Percentiles rank a stretch among this genome's conserved stretches.
phyloP scores from a whole-genome alignment of 352 stramenopile species.

The Phytopythium helicoides region DNA sequence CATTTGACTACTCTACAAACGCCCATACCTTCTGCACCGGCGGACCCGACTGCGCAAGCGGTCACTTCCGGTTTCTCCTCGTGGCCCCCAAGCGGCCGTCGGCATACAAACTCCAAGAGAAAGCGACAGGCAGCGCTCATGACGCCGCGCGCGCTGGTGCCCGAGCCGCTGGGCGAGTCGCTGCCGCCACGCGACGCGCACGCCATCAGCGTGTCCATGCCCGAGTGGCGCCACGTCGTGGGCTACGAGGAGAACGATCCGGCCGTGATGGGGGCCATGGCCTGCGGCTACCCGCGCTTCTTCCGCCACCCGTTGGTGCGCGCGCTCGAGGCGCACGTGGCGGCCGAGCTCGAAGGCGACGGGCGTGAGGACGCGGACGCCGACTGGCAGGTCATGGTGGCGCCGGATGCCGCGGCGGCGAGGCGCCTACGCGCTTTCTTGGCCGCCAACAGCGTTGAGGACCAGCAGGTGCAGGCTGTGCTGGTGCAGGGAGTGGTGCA shows the following conservation, averaged over 20 bases:
- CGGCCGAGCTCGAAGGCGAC: slow-evolving; percentile 16
- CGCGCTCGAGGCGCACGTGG: slow-evolving; percentile 45
- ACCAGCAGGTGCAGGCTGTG: slow-evolving; percentile 29
- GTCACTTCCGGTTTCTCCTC: too few relatives aligned
- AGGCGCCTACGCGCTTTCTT: slow-evolving; percentile 73
- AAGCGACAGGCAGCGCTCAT: too few relatives aligned
- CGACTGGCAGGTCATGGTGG: slow-evolving; percentile 35
- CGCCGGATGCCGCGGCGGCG: slow-evolving; percentile 60
- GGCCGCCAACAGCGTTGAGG: slow-evolving; percentile 24
- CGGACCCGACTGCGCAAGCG: too few relatives aligned
- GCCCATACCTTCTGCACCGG: too few relatives aligned
- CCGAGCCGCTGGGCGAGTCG: slow-evolving; percentile 63
- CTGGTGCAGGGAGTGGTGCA: slow-evolving; percentile 47
- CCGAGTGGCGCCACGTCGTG: slow-evolving; percentile 81
- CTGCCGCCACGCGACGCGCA: slow-evolving; percentile 69
- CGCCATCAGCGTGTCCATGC: slow-evolving; percentile 83
- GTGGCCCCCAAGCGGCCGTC: too few relatives aligned
- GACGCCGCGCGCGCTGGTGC: slow-evolving; percentile 9
- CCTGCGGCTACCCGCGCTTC: slow-evolving; percentile 92
- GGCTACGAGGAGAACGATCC: slow-evolving; percentile 88
- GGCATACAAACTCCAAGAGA: too few relatives aligned
- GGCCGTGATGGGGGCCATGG: slow-evolving; percentile 65
- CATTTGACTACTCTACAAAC: too few relatives aligned
- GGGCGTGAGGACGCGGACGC: neutral
- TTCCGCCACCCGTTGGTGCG: slow-evolving; percentile 88